A percentile compares a stretch with the other conserved stretches of the same genome.
Evolutionary conservation across 2,329 filamentous ascomycete genomes (phyloP).

Genomic region (Ascochyta koolunga): DNA sequence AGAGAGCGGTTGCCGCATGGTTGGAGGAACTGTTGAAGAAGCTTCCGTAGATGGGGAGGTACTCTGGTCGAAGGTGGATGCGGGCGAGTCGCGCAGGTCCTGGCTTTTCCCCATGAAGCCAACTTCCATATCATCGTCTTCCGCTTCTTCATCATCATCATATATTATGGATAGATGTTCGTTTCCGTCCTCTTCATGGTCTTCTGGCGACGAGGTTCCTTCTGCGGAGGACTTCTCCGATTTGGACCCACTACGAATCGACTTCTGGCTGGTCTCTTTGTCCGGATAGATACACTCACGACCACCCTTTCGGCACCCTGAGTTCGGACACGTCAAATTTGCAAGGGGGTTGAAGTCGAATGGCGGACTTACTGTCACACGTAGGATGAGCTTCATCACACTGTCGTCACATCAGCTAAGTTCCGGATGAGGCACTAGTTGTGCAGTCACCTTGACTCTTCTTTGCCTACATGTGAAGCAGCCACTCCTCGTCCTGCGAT

Average conservation of each 20-base stretch:
- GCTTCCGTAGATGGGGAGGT: constrained; percentile 60
- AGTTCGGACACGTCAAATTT: constrained; percentile 22
- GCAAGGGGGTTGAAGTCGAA: neutral
- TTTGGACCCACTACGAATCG: constrained; percentile 55
- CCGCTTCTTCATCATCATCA: constrained; percentile 53
- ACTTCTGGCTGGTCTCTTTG: constrained; percentile 59
- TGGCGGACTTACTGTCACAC: constrained; percentile 70
- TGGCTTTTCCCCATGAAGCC: constrained; percentile 25
- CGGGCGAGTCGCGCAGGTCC: constrained; percentile 44
- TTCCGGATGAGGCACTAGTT: neutral
- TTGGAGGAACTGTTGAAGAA: constrained; percentile 43
- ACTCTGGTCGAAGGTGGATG: constrained; percentile 52
- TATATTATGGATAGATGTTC: constrained; percentile 52
- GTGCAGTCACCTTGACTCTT: constrained; percentile 71
- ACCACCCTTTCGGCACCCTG: constrained; percentile 88
- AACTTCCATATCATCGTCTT: constrained; percentile 45
- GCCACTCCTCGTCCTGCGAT: constrained; percentile 89
- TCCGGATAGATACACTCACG: constrained; percentile 92
- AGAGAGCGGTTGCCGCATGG: constrained; percentile 38
- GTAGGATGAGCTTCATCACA: constrained; percentile 89
- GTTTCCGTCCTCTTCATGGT: constrained; percentile 51
- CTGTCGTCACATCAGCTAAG: constrained; percentile 53
- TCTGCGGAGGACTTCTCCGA: constrained; percentile 52
- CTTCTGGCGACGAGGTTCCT: constrained; percentile 60
- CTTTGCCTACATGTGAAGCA: constrained; percentile 91